Conservation (phyloP, 1,284 basidiomycete species). For the Malassezia globosa region DNA sequence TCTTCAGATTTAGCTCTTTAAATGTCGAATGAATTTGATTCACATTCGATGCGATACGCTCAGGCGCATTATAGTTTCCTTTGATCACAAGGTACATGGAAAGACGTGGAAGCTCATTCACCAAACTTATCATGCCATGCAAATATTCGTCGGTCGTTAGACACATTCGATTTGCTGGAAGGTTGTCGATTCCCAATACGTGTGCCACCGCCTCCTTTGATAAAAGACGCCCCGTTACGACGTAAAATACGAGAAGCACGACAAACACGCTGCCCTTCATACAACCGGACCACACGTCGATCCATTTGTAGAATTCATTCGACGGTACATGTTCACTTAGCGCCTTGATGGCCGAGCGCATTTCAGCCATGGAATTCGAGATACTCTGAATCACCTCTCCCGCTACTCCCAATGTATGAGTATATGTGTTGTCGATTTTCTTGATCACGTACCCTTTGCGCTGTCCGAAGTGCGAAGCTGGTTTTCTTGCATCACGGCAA, state of each 20-base stretch:
- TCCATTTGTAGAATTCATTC: slow-evolving; percentile 15
- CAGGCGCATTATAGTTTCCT: slow-evolving; percentile 31
- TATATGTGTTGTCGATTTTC: no score
- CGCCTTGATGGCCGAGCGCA: slow-evolving; percentile 1
- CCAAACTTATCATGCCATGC: slow-evolving; percentile 29
- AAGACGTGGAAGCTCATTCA: slow-evolving; percentile 35
- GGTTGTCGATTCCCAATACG: slow-evolving; percentile 16
- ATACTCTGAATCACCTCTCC: no score
- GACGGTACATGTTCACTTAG: slow-evolving; percentile 1
- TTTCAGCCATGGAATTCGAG: background rate
- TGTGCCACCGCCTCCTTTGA: slow-evolving; percentile 19
- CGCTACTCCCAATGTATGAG: no score
- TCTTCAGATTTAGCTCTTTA: slow-evolving; percentile 44
- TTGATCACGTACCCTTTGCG: background rate
- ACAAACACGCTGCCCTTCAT: slow-evolving; percentile 16
- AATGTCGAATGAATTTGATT: slow-evolving; percentile 43
- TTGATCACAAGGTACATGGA: slow-evolving; percentile 23
- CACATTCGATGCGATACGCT: slow-evolving; percentile 31
- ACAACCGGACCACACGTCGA: slow-evolving; percentile 11
- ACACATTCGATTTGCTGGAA: slow-evolving; percentile 14
- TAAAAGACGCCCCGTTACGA: slow-evolving; percentile 22
- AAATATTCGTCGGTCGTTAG: slow-evolving; percentile 40
- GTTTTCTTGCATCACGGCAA: slow-evolving; percentile 7
- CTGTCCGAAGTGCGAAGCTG: slow-evolving; percentile 5
- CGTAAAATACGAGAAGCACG: slow-evolving; percentile 17